A percentile compares a stretch with the other conserved stretches of the same genome.
These are phyloP conservation scores for Podospora sp. DNA, from an alignment of 495 filamentous ascomycete genomes.

Conservation along the genomic window DNA sequence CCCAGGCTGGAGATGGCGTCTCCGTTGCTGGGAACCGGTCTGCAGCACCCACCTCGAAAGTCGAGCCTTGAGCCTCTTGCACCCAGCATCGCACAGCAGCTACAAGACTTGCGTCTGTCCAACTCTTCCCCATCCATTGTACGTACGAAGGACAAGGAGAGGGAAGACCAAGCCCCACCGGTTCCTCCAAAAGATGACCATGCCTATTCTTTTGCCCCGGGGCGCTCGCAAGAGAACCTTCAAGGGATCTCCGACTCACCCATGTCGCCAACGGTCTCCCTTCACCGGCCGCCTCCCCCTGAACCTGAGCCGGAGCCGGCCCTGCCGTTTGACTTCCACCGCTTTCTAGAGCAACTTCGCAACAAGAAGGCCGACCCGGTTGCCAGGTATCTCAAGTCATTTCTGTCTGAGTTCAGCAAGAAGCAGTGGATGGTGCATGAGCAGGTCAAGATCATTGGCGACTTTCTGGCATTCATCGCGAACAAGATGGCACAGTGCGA, in stretches of 20 bases:
- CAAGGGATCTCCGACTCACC: constrained; percentile 40
- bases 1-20: constrained; percentile 73
- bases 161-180: constrained; percentile 51
- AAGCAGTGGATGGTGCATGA: constrained; percentile 99
- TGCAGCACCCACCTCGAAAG: constrained; percentile 75
- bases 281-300: constrained; percentile 74
- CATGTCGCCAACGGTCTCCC: constrained; percentile 54
- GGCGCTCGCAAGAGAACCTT: constrained; percentile 41
- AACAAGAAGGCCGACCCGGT: constrained; percentile 96
- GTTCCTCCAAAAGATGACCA: constrained; percentile 55
- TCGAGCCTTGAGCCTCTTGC: constrained; percentile 78
- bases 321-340: constrained; percentile 95
- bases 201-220: constrained; percentile 34
- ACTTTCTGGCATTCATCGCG: constrained; percentile 96
- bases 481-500: constrained; percentile 99
- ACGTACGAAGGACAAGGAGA: constrained; percentile 42
- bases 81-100: constrained; percentile 45
- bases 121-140: constrained; percentile 39
- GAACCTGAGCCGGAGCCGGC: constrained; percentile 87
- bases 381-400: constrained; percentile 91
- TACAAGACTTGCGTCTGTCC: constrained; percentile 50
- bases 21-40: constrained; percentile 62
- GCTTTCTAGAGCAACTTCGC: constrained; percentile 92
- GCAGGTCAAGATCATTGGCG: constrained; percentile 96
- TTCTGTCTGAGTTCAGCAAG: constrained; percentile 93